Percentiles rank a stretch among this genome's conserved stretches.
Evolutionary conservation across 768 basidiomycete species (phyloP).

Genomic region (Sutorius australiensis): DNA sequence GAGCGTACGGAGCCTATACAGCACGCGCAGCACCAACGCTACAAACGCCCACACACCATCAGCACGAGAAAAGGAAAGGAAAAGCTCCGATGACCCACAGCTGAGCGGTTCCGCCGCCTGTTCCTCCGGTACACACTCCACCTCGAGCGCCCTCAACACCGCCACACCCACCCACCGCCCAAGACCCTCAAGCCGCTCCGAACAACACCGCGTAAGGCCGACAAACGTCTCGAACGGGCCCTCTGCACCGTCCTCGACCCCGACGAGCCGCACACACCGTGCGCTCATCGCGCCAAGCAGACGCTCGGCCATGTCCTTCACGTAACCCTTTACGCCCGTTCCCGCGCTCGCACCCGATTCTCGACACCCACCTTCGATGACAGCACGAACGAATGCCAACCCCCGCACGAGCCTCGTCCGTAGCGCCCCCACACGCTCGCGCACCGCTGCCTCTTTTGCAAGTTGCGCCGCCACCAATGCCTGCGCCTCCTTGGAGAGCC

Average conservation of each 20-base stretch:
- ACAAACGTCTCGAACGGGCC: conserved; percentile 70
- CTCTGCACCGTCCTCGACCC: conserved; percentile 29
- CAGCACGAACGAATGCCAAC: conserved; percentile 60
- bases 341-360: conserved; percentile 18
- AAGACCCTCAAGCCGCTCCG: conserved; percentile 67
- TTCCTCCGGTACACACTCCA: conserved; percentile 66
- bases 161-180: conserved; percentile 79
- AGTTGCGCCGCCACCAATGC: conserved; percentile 82
- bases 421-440: conserved; percentile 53
- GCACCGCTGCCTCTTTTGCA: conserved; percentile 68
- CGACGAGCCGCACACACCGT: conserved; percentile 57
- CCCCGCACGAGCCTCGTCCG: conserved; percentile 61
- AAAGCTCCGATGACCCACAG: conserved; percentile 2
- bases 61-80: background rate
- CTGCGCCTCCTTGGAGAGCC: conserved; percentile 79
- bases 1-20: conserved; percentile 78
- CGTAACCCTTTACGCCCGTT: conserved; percentile 48
- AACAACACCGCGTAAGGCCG: conserved; percentile 62
- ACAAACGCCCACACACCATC: background rate
- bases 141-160: conserved; percentile 68
- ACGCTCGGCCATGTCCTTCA: conserved; percentile 55
- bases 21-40: conserved; percentile 80
- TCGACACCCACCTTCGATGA: conserved; percentile 36
- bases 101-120: conserved; percentile 68
- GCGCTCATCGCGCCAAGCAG: conserved; percentile 61